These are phyloP conservation scores for Volvariella volvacea DNA, from an alignment of 1,284 basidiomycete species.

Conservation along the genomic window DNA sequence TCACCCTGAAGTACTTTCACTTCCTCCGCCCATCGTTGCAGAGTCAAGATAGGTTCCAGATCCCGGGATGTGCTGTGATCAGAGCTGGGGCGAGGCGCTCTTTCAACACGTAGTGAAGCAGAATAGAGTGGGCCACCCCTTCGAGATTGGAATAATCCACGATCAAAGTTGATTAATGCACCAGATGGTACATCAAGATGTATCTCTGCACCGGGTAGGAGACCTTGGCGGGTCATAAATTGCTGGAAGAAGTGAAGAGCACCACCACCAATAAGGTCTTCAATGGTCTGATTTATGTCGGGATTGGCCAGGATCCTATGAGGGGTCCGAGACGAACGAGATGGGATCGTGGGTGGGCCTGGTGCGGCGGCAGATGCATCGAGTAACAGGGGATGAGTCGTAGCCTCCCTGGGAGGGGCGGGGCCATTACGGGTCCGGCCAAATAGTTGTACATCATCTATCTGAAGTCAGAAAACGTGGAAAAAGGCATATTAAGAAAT, in stretches of 20 bases:
- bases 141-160: constrained; percentile 39
- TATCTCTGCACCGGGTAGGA: constrained; percentile 51
- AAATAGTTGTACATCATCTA: constrained; percentile 55
- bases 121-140: constrained; percentile 41
- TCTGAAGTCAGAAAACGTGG: constrained; percentile 26
- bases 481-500: constrained; percentile 6
- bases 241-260: constrained; percentile 83
- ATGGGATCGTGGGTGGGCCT: constrained; percentile 37
- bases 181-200: constrained; percentile 66
- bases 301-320: constrained; percentile 46
- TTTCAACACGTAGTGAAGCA: constrained; percentile 52
- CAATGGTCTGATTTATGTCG: constrained; percentile 74
- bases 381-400: constrained; percentile 78
- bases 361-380: constrained; percentile 46
- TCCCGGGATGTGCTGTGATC: constrained; percentile 45
- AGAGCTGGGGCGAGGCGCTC: constrained; percentile 37
- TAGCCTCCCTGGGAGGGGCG: constrained; percentile 50
- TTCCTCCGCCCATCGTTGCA: constrained; percentile 91
- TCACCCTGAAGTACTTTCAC: constrained; percentile 75
- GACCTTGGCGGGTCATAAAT: constrained; percentile 54
- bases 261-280: constrained; percentile 77
- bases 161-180: constrained; percentile 49
- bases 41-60: constrained; percentile 74
- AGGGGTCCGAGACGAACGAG: constrained; percentile 49
- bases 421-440: constrained; percentile 48